phyloP scores from a whole-genome alignment of 495 filamentous ascomycete species.

The Daldinia loculata region DNA sequence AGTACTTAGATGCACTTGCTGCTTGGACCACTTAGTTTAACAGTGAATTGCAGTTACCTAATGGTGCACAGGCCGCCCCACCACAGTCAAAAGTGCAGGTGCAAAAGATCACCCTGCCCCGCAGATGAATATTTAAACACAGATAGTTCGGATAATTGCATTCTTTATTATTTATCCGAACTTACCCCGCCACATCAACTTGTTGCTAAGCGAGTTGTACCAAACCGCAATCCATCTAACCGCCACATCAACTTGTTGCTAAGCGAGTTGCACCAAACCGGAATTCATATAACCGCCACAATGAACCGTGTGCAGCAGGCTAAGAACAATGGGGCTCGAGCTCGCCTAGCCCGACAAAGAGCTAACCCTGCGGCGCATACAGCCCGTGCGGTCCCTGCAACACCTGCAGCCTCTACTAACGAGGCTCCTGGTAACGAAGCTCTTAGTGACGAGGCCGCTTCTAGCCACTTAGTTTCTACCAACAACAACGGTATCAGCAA shows the following conservation, averaged over 20 bases:
- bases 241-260: too few species aligned
- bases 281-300: not conserved
- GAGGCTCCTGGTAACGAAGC: not conserved
- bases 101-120: slow-evolving; percentile 2
- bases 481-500: too few species aligned
- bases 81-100: too few species aligned
- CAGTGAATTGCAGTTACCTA: not conserved
- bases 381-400: not conserved
- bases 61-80: not conserved
- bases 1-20: not conserved
- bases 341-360: not conserved
- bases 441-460: not conserved
- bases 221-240: not conserved
- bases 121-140: not conserved
- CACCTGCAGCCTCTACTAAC: not conserved
- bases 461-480: not conserved
- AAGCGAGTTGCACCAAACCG: too few species aligned
- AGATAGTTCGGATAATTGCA: not conserved
- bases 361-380: not conserved
- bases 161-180: not conserved
- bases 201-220: not conserved
- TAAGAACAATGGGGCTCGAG: not conserved
- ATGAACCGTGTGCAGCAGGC: not conserved
- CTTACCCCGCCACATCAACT: not conserved
- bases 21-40: not conserved